Percentiles rank a stretch among this genome's conserved stretches.
Conservation (phyloP, 208 protist genomes). For the Kentomonas sorsogonicus region DNA sequence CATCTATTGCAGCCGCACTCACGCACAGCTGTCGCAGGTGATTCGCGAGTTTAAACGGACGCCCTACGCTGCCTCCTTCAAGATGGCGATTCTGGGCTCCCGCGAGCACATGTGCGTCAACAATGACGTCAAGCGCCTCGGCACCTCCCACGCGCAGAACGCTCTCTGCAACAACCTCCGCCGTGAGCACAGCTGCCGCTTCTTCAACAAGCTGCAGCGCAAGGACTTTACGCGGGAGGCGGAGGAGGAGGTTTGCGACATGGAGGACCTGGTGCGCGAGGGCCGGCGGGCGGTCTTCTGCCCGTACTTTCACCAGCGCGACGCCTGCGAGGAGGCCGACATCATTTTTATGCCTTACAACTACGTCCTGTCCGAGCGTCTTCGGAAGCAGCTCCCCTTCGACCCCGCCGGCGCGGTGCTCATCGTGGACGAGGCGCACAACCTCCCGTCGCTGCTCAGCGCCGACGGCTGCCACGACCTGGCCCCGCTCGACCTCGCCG, state of each 20-base stretch:
- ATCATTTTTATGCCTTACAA: constrained; percentile 98
- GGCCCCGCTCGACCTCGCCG: constrained; percentile 58
- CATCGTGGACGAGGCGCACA: constrained; percentile 97
- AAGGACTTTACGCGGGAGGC: constrained; percentile 15
- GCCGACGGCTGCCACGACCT: constrained; percentile 55
- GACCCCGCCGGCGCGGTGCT: constrained; percentile 75
- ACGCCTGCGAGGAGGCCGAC: constrained; percentile 76
- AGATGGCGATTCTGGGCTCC: constrained; percentile 90
- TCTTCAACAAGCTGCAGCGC: constrained; percentile 48
- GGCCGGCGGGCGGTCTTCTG: constrained; percentile 82
- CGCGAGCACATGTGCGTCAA: constrained; percentile 97
- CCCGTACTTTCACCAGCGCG: constrained; percentile 93
- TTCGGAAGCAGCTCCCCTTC: constrained; percentile 86
- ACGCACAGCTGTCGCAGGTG: constrained; percentile 97
- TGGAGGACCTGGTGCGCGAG: constrained; percentile 90
- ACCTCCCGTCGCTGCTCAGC: constrained; percentile 83
- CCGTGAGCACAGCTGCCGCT: constrained; percentile 68
- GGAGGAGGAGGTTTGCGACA: constrained; percentile 73
- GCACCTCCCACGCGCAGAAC: constrained; percentile 58
- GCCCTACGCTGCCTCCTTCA: constrained; percentile 60
- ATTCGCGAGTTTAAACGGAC: constrained; percentile 95
- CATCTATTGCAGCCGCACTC: constrained; percentile 96
- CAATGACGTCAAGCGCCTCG: constrained; percentile 62
- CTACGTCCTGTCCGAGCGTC: constrained; percentile 92
- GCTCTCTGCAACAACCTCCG: constrained; percentile 64